These are phyloP conservation scores for Thielaviopsis punctulata DNA, from an alignment of 2,329 filamentous ascomycete genomes.

Conservation along the genomic window DNA sequence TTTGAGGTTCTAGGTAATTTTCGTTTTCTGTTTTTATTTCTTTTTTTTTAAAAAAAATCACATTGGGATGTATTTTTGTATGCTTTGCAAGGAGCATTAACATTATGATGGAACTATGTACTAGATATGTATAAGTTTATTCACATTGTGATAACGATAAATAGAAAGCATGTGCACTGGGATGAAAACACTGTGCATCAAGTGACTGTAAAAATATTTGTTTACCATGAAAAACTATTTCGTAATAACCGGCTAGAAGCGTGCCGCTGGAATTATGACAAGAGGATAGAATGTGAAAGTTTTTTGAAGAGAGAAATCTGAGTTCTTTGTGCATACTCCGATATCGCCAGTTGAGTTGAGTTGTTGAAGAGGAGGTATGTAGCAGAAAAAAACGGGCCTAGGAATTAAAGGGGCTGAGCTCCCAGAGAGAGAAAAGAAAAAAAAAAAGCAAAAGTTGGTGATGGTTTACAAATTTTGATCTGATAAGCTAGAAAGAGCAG, in stretches of 20 bases:
- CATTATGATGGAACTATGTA: background rate
- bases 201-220: background rate
- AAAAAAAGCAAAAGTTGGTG: constrained; percentile 4
- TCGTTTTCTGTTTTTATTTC: background rate
- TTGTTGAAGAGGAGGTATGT: background rate
- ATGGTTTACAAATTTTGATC: constrained; percentile 5
- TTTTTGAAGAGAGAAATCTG: background rate
- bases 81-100: too few species aligned
- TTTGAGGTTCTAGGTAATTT: background rate
- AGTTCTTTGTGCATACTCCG: background rate
- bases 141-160: background rate
- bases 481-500: too few species aligned
- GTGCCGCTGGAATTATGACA: background rate
- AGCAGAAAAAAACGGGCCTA: too few species aligned
- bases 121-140: background rate
- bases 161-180: background rate
- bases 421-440: background rate
- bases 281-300: background rate
- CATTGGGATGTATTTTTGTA: background rate
- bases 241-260: background rate
- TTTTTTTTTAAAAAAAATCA: background rate
- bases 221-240: background rate
- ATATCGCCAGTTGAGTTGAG: background rate
- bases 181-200: background rate
- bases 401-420: too few species aligned